Base-by-base conservation (phyloP, 495 filamentous ascomycete genomes). In the Peziza echinospora region DNA sequence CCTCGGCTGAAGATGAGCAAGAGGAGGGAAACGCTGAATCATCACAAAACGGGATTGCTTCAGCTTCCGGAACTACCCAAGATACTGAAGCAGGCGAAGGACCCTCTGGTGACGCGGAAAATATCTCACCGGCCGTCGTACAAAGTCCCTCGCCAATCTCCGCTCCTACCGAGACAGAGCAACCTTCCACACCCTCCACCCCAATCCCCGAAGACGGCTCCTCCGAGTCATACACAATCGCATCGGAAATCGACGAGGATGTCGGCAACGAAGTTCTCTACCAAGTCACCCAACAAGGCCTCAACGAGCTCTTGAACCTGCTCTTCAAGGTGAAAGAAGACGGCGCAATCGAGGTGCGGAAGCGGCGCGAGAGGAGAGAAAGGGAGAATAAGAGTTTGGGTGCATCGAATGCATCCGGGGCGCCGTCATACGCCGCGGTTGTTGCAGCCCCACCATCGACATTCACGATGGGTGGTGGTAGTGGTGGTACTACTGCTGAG, bases 221-320 rank as follows among this genome's bases (percentile, higher is more conserved):
- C 7, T 81, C 82, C 54, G 82, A 85, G 50, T 78, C 83, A 10
- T 24, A 25, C 43, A 43, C 17, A 41, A 46, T 41, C 22, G 49
- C 21, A 47, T 80, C 82, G 7, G 80, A 83, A 43, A 75, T 76
- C 13, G 86, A 92, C 54, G 69, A 66, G 51, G 84, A 93, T 55
- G 73, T 80, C 6, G 84, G 84, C 24, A 83, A 80, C 51, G 89
- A 96, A 55, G 74, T 93, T 13, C 65, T 96, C 5, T 93, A 89
- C 55, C 82, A 93, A 56, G 76, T 87, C 16, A 82, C 80, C 0
- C 83, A 93, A 55, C 77, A 92, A 56, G 84, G 80, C 1, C 78
- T 93, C 60, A 93, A 94, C 56, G 84, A 96, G 60, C 65, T 96
- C 3, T 71, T 97, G 5, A 82, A 93, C 58, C 66, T 75, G 8